Conservation (phyloP, 768 basidiomycete species). For the Leccinum barrowsii region DNA sequence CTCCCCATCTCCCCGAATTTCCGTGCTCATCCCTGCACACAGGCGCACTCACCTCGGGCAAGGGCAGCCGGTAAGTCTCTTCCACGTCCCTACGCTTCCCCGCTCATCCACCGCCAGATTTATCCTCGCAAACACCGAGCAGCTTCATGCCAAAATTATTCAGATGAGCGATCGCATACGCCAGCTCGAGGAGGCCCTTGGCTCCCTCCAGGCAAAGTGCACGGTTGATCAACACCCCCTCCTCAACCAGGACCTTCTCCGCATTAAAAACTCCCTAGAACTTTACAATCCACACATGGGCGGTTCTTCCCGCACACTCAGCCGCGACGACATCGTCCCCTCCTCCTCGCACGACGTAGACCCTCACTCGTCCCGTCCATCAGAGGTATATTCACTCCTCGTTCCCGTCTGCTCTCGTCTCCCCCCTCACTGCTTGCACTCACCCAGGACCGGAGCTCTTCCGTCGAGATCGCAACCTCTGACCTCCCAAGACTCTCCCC, state of each 20-base stretch:
- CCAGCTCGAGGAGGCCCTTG: slow-evolving; percentile 59
- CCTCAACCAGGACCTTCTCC: slow-evolving; percentile 53
- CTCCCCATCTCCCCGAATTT: not conserved
- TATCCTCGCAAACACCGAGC: slow-evolving; percentile 65
- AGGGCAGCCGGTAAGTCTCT: slow-evolving; percentile 52
- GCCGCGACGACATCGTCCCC: slow-evolving; percentile 12
- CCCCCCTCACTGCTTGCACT: not conserved
- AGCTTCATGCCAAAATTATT: slow-evolving; percentile 60
- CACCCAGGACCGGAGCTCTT: slow-evolving; percentile 25
- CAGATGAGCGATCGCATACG: slow-evolving; percentile 61
- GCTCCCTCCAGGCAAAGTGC: slow-evolving; percentile 38
- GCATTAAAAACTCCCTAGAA: slow-evolving; percentile 66
- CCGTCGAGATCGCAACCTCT: slow-evolving; percentile 18
- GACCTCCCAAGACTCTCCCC: slow-evolving; percentile 26
- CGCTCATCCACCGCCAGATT: slow-evolving; percentile 39
- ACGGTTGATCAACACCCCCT: slow-evolving; percentile 50
- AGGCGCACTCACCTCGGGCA: slow-evolving; percentile 61
- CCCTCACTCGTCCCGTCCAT: slow-evolving; percentile 16
- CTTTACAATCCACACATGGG: slow-evolving; percentile 42
- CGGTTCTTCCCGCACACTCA: not conserved
- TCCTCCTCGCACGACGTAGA: slow-evolving; percentile 13
- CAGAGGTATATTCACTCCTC: slow-evolving; percentile 19
- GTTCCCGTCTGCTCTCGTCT: not conserved
- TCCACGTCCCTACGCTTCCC: not conserved
- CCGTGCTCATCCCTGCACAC: slow-evolving; percentile 1